These are phyloP conservation scores for Oxyria digyna DNA, from an alignment of 148 eudicot genomes.

Conservation along the genomic window DNA sequence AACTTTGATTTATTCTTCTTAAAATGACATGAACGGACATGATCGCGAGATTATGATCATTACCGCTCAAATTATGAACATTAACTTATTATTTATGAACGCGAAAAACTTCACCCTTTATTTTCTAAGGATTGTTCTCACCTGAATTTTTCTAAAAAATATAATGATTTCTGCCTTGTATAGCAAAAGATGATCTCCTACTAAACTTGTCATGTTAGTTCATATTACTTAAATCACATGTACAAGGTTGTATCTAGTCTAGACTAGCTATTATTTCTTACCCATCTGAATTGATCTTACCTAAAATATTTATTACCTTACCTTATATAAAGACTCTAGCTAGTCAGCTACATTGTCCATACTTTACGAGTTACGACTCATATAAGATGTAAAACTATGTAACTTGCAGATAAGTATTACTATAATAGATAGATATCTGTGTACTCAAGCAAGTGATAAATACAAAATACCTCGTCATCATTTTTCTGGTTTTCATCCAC, in stretches of 20 bases:
- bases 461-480: not conserved
- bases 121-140: no score
- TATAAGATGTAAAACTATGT: not conserved
- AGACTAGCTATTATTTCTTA: no score
- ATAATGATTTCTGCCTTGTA: not conserved
- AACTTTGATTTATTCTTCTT: no score
- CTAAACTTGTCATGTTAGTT: not conserved
- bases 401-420: not conserved
- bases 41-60: no score
- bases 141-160: no score
- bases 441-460: not conserved
- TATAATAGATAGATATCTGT: not conserved
- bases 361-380: not conserved
- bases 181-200: not conserved
- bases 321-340: no score
- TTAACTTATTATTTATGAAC: no score
- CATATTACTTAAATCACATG: not conserved
- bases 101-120: no score
- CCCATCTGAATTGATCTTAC: no score
- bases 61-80: no score
- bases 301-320: no score
- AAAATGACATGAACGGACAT: no score
- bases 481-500: not conserved
- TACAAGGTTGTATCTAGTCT: not conserved
- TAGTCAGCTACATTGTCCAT: not conserved